phyloP scores from a whole-genome alignment of 805 yeast species.

The Saccharomycopsis synnaedendra region DNA sequence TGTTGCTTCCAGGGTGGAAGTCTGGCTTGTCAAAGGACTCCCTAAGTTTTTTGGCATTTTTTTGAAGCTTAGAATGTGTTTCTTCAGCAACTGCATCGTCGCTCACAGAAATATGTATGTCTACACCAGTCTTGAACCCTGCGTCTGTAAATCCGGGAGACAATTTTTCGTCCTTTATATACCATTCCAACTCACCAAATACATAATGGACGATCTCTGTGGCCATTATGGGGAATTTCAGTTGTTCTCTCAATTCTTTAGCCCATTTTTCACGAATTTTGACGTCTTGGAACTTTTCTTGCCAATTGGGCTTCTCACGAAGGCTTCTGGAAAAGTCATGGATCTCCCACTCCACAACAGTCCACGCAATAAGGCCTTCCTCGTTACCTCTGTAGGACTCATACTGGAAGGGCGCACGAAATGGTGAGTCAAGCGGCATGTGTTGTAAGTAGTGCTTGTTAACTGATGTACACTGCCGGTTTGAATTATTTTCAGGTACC shows the following conservation, averaged over 20 bases:
- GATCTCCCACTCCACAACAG: too few relatives aligned
- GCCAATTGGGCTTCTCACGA: slow-evolving; percentile 22
- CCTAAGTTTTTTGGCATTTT: slow-evolving; percentile 6
- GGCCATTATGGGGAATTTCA: neutral
- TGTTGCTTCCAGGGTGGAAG: slow-evolving; percentile 28
- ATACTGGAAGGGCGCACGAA: too few relatives aligned
- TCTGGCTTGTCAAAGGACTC: slow-evolving; percentile 20
- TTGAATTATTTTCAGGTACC: too few relatives aligned
- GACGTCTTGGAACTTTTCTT: slow-evolving; percentile 19
- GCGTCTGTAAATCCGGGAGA: slow-evolving; percentile 10
- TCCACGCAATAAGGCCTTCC: too few relatives aligned
- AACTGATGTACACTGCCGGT: too few relatives aligned
- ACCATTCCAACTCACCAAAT: slow-evolving; percentile 24
- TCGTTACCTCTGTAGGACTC: too few relatives aligned
- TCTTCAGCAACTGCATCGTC: slow-evolving; percentile 18
- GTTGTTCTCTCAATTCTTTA: slow-evolving; percentile 17
- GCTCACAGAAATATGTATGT: slow-evolving; percentile 18
- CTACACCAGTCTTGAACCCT: slow-evolving; percentile 18
- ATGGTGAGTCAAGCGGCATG: too few relatives aligned
- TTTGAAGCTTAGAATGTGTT: slow-evolving; percentile 9
- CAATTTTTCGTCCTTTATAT: slow-evolving; percentile 14
- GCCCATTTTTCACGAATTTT: slow-evolving; percentile 22
- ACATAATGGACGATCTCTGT: slow-evolving; percentile 20
- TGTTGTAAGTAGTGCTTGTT: too few relatives aligned
- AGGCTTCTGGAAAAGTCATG: too few relatives aligned